A percentile compares a stretch with the other conserved stretches of the same genome.
phyloP scores from a whole-genome alignment of 2,329 filamentous ascomycete genomes.

The Aspergillus hortae region DNA sequence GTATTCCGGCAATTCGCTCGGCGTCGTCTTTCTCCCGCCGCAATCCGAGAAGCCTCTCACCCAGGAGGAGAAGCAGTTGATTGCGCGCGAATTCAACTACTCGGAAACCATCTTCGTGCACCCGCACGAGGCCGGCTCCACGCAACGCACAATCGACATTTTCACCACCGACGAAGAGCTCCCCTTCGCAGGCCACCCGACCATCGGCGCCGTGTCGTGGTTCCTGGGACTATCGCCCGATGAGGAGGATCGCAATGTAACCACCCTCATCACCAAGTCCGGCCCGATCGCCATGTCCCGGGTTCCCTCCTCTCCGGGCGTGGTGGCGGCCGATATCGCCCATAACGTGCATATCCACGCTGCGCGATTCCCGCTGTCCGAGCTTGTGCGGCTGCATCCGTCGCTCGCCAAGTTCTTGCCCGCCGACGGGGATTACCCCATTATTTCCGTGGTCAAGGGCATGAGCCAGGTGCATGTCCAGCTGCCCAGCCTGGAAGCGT shows the following conservation, averaged over 20 bases:
- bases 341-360: conserved; percentile 36
- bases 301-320: conserved; percentile 4
- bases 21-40: conserved; percentile 48
- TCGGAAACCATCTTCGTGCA: conserved; percentile 58
- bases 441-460: conserved; percentile 40
- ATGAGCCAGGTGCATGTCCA: conserved; percentile 61
- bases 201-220: conserved; percentile 54
- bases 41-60: conserved; percentile 28
- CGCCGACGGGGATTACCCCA: conserved; percentile 18
- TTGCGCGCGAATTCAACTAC: conserved; percentile 57
- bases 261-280: conserved; percentile 52
- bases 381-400: conserved; percentile 25
- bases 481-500: conserved; percentile 57
- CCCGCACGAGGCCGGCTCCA: conserved; percentile 8
- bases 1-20: conserved; percentile 53
- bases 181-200: conserved; percentile 58
- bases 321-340: conserved; percentile 30
- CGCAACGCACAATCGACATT: conserved; percentile 46
- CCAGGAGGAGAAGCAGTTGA: conserved; percentile 50
- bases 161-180: conserved; percentile 51
- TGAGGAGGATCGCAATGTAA: conserved; percentile 6
- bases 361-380: conserved; percentile 19
- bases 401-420: conserved; percentile 20
- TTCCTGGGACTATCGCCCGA: conserved; percentile 22
- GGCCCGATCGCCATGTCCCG: conserved; percentile 51